Base-by-base conservation (phyloP, 2,329 filamentous ascomycete genomes). In the Colletotrichum viniferum region DNA sequence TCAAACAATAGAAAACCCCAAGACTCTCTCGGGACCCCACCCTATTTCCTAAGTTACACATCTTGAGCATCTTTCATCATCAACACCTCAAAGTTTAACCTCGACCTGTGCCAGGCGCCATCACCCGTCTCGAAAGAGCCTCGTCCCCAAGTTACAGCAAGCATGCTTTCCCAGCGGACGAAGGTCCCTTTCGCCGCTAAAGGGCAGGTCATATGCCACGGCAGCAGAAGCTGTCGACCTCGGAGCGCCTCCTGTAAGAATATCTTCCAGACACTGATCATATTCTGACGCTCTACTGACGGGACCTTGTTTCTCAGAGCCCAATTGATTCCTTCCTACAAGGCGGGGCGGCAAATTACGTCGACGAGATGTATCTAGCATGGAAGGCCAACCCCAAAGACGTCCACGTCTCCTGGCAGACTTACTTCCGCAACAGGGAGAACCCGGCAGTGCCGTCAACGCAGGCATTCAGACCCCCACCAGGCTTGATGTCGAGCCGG, bases 351-450 rank as follows among this genome's bases (percentile, higher is more conserved):
- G 97, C 97, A 86, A 98, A 97, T 88, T 99, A 99, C 88, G 95
- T 98, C 84, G 97, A 99, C 86, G 97, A 98, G 89, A 98, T 99
- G 97, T 98, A 98, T 87, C 89, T 98, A 88, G 92, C 96, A 84
- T 99, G 97, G 97, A 98, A 96, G 87, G 90, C 94, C 78, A 95
- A 98, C 81, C 96, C 97, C 64, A 90, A 92, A 81, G 98, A 94
- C 82, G 97, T 99, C 75, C 97, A 99, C 87, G 90, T 98, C 81
- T 98, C 97, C 84, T 99, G 97, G 97, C 96, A 98, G 88, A 93
- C 97, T 83, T 99, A 99, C 91, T 99, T 99, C 91, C 95, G 93
- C 88, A 99, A 99, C 88, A 98, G 98, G 94, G 97, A 99, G 89
- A 94, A 92, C 79, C 97, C 96, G 84, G 94, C 97, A 82, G 98